Evolutionary conservation across 192 early-diverging fungal species (phyloP).

Genomic region (Coemansia sp.): DNA sequence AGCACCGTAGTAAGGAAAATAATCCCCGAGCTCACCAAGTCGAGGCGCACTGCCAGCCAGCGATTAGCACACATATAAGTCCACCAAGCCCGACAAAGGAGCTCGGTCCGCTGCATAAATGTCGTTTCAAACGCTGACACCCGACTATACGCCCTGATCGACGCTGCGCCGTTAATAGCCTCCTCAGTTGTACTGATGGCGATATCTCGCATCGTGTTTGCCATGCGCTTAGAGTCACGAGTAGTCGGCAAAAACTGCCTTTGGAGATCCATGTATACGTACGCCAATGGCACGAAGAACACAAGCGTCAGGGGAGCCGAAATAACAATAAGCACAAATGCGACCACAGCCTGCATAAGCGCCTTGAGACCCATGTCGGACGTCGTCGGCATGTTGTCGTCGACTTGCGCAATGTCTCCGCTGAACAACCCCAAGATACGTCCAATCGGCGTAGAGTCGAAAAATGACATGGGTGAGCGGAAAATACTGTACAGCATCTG

Average conservation of each 20-base stretch:
- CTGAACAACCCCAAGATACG: conserved; percentile 76
- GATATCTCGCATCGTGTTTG: conserved; percentile 68
- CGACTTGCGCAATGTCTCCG: conserved; percentile 64
- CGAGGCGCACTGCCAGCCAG: conserved; percentile 74
- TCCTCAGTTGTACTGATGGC: conserved; percentile 77
- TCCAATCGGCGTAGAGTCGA: conserved; percentile 74
- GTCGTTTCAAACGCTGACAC: conserved; percentile 66
- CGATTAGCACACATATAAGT: conserved; percentile 67
- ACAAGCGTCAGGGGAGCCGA: conserved; percentile 69
- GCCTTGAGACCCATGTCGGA: conserved; percentile 64
- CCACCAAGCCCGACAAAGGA: conserved; percentile 74
- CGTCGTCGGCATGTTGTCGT: conserved; percentile 61
- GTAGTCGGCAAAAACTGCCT: conserved; percentile 75
- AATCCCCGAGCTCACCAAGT: conserved; percentile 64
- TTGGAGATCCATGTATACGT: conserved; percentile 74
- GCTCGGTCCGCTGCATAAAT: conserved; percentile 64
- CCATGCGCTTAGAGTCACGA: conserved; percentile 85
- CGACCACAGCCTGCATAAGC: conserved; percentile 57
- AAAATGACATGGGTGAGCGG: conserved; percentile 76
- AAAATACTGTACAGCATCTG: conserved; percentile 67
- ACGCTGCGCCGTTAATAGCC: conserved; percentile 69
- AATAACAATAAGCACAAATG: conserved; percentile 61
- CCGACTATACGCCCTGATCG: conserved; percentile 80
- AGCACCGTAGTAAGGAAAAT: conserved; percentile 71
- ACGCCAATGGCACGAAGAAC: conserved; percentile 72